These are phyloP conservation scores for Entomortierella lignicola DNA, from an alignment of 192 early-diverging fungal species.

Conservation along the genomic window DNA sequence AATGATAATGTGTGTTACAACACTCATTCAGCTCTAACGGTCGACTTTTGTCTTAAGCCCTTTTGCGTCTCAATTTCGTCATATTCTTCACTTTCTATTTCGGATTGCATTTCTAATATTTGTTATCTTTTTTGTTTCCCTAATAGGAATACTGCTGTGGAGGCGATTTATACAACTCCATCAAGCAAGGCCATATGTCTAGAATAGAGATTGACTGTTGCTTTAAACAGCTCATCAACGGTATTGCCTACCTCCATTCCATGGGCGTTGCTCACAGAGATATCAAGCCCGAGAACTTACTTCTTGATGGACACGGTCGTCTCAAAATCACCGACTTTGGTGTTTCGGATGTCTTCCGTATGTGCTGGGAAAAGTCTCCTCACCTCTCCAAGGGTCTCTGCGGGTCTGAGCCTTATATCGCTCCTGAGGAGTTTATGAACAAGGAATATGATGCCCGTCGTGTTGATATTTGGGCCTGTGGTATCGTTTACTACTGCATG, in stretches of 20 bases:
- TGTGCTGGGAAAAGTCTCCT: constrained; percentile 80
- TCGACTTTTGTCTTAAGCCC: not conserved
- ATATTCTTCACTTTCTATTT: not conserved
- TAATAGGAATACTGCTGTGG: constrained; percentile 85
- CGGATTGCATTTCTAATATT: not conserved
- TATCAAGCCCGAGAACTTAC: constrained; percentile 88
- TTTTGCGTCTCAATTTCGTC: no score
- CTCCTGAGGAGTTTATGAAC: constrained; percentile 83
- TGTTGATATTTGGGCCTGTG: constrained; percentile 95
- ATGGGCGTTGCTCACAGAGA: constrained; percentile 97
- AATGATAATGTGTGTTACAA: no score
- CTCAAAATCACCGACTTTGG: constrained; percentile 99
- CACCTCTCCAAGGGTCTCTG: constrained; percentile 91
- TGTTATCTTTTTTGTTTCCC: constrained; percentile 5
- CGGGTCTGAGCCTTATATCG: constrained; percentile 97
- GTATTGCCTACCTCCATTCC: constrained; percentile 90
- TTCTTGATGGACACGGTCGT: constrained; percentile 81
- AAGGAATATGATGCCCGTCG: constrained; percentile 91
- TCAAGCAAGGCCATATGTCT: constrained; percentile 81
- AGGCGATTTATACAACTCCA: constrained; percentile 89
- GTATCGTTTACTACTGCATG: constrained; percentile 91
- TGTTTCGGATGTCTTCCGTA: constrained; percentile 94
- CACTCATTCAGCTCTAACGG: not conserved
- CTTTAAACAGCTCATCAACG: constrained; percentile 92
- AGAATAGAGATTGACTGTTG: constrained; percentile 88